Evolutionary conservation across 495 filamentous ascomycete genomes (phyloP).

Genomic region (Extremus antarcticus): DNA sequence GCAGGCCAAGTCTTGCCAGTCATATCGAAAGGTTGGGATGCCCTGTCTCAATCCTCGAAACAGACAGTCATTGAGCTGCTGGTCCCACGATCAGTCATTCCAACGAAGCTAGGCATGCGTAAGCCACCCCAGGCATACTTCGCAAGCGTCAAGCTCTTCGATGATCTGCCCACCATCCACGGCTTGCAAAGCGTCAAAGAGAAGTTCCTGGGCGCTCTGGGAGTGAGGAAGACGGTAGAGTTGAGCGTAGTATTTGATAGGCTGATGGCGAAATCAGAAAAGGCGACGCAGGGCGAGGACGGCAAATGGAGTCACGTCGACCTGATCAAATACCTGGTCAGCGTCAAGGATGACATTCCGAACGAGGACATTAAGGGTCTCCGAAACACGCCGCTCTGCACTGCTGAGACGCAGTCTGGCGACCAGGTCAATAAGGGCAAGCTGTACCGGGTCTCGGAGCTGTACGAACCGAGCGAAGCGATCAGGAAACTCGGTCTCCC

Average conservation of each 20-base stretch:
- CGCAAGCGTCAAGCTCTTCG: conserved; percentile 80
- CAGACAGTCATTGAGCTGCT: conserved; percentile 51
- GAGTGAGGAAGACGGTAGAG: conserved; percentile 82
- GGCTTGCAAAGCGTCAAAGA: conserved; percentile 74
- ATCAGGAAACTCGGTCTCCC: conserved; percentile 60
- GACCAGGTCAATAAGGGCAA: conserved; percentile 26
- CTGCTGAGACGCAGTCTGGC: conserved; percentile 49
- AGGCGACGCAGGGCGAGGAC: conserved; percentile 26
- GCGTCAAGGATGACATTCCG: conserved; percentile 84
- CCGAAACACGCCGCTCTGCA: conserved; percentile 65
- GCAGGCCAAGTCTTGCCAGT: conserved; percentile 66
- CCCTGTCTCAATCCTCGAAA: conserved; percentile 52
- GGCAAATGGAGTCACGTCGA: conserved; percentile 84
- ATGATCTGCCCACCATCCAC: conserved; percentile 74
- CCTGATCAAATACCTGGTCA: conserved; percentile 83
- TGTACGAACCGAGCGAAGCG: conserved; percentile 70
- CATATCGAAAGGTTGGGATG: conserved; percentile 81
- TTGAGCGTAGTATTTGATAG: conserved; percentile 86
- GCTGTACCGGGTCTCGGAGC: conserved; percentile 68
- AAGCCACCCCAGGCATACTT: conserved; percentile 85
- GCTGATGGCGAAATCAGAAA: conserved; percentile 47
- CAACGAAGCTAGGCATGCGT: conserved; percentile 84
- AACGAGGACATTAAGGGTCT: conserved; percentile 69
- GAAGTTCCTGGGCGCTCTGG: conserved; percentile 69
- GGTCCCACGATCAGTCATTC: conserved; percentile 62